These are phyloP conservation scores for Akanthomyces lecanii DNA, from an alignment of 2,329 filamentous ascomycete species.

Conservation along the genomic window DNA sequence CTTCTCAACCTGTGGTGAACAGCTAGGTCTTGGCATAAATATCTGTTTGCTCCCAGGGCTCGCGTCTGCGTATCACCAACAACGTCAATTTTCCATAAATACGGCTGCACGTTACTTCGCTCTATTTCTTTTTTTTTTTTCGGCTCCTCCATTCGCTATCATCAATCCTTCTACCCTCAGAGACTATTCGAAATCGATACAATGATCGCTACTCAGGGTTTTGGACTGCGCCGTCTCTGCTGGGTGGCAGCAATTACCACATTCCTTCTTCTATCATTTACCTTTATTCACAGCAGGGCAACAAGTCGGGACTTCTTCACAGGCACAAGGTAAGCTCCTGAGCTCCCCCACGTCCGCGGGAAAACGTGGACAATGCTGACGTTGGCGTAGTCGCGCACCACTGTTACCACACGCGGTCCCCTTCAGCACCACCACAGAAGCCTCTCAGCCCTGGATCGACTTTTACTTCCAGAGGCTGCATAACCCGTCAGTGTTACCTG, in stretches of 20 bases:
- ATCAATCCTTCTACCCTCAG: neutral
- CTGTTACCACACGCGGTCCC: neutral
- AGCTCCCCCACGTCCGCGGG: neutral
- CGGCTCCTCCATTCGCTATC: neutral
- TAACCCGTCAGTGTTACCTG: conserved; percentile 27
- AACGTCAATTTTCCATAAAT: neutral
- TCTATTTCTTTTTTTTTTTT: neutral
- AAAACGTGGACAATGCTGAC: neutral
- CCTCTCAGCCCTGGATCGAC: conserved; percentile 26
- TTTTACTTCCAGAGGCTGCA: conserved; percentile 32
- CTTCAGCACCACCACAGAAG: conserved; percentile 16
- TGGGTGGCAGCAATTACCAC: neutral
- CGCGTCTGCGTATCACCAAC: conserved; percentile 4
- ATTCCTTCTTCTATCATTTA: neutral
- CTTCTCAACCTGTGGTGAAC: conserved; percentile 7
- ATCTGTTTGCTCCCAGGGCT: conserved; percentile 4
- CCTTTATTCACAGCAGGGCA: neutral
- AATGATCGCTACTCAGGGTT: neutral
- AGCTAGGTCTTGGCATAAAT: neutral
- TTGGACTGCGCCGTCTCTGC: neutral
- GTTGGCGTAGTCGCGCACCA: neutral
- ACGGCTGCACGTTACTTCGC: neutral
- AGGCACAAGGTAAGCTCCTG: neutral
- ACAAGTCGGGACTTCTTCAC: neutral
- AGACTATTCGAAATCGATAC: neutral